A percentile compares a stretch with the other conserved stretches of the same genome.
Conservation (phyloP, 78 protist species). For the Acrasis kona region DNA sequence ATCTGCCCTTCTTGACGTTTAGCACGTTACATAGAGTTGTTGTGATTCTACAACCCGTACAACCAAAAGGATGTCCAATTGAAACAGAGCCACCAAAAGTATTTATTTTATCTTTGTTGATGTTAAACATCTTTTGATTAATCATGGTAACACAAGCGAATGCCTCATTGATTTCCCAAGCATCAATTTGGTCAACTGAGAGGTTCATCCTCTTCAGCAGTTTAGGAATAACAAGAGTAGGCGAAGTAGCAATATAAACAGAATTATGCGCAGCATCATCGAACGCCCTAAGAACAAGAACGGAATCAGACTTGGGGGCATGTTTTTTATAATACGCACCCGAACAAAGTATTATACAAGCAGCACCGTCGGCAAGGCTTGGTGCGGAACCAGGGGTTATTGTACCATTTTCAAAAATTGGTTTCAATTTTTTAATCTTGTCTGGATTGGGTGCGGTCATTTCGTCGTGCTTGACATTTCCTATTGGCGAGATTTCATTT, state of each 20-base stretch:
- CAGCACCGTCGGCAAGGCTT: constrained; percentile 47
- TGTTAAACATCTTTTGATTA: constrained; percentile 20
- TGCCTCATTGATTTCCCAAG: constrained; percentile 73
- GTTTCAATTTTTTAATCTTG: background rate
- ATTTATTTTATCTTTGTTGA: constrained; percentile 63
- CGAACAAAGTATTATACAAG: too few relatives aligned
- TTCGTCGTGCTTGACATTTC: too few relatives aligned
- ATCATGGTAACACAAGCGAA: constrained; percentile 62
- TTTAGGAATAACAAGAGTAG: constrained; percentile 26
- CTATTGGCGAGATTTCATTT: constrained; percentile 7
- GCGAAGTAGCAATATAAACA: constrained; percentile 1
- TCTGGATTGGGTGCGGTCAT: background rate
- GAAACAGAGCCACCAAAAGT: constrained; percentile 93
- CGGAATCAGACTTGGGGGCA: constrained; percentile 47
- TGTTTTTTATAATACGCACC: too few relatives aligned
- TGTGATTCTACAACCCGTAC: constrained; percentile 63
- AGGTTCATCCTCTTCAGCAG: constrained; percentile 27
- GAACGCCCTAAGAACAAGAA: constrained; percentile 69
- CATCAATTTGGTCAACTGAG: constrained; percentile 40
- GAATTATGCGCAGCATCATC: background rate
- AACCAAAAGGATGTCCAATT: constrained; percentile 97
- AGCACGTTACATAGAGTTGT: constrained; percentile 56
- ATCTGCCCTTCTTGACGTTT: constrained; percentile 36
- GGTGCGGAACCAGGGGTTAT: constrained; percentile 42
- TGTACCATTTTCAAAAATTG: background rate